Conservation (phyloP, 2,329 filamentous ascomycete species). For the Claviceps sp. region DNA sequence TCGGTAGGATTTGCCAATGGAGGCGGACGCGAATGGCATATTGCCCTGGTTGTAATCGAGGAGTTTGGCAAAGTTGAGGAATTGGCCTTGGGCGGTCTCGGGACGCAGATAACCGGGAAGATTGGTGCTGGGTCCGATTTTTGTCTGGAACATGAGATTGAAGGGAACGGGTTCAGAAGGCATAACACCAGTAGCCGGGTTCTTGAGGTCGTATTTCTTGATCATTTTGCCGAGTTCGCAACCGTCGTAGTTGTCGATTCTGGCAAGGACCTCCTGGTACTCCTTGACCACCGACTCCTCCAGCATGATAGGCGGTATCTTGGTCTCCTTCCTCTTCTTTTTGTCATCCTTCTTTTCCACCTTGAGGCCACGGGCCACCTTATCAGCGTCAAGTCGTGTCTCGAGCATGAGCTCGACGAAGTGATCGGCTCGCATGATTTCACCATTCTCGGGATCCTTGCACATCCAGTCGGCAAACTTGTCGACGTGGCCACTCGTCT, state of each 20-base stretch:
- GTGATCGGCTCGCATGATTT: conserved; percentile 92
- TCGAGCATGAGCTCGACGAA: conserved; percentile 92
- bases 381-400: conserved; percentile 73
- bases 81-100: conserved; percentile 96
- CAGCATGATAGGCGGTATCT: conserved; percentile 66
- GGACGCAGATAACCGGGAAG: conserved; percentile 75
- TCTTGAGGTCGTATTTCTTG: conserved; percentile 80
- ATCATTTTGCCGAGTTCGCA: conserved; percentile 78
- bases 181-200: conserved; percentile 65
- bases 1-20: conserved; percentile 93
- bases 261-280: conserved; percentile 82
- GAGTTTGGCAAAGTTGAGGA: conserved; percentile 91
- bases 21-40: conserved; percentile 96
- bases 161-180: conserved; percentile 76
- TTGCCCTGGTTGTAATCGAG: conserved; percentile 89
- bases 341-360: conserved; percentile 60
- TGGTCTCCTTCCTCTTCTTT: conserved; percentile 79
- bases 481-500: conserved; percentile 93
- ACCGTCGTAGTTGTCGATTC: conserved; percentile 90
- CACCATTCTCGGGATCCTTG: conserved; percentile 94
- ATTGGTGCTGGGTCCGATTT: conserved; percentile 86
- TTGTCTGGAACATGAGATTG: conserved; percentile 98
- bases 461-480: conserved; percentile 99
- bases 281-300: conserved; percentile 77
- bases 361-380: conserved; percentile 77